Evolutionary conservation across 495 filamentous ascomycete genomes (phyloP), one percentile per base, ranked within the genome.

Genomic region (Wilcoxina mikolae): DNA sequence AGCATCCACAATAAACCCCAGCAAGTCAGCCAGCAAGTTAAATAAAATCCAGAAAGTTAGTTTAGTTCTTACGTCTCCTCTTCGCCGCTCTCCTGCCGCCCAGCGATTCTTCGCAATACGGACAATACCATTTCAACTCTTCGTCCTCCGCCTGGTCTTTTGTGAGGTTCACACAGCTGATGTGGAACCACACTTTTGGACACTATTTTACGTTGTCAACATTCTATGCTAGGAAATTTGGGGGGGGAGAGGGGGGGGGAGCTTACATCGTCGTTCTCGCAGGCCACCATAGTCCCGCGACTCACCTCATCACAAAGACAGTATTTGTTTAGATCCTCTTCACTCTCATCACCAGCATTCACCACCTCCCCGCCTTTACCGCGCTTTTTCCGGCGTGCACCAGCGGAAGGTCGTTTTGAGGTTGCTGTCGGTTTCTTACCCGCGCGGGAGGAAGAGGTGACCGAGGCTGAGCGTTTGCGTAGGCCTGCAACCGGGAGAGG

Each of bases 271-370:
- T 72, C 70, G 63, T 93, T 94, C 61, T 96, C 91, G 62, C 91
- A 98, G 60, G 81, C 81, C 64, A 98, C 89, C 91, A 98, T 98
- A 24, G 78, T 82, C 48, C 91, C 91, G 66, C 81, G 94, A 65
- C 87, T 94, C 39, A 96, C 87, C 53, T 90, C 77, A 55, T 87
- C 83, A 68, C 91, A 98, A 11, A 91, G 66, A 68, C 91, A 98
- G 67, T 95, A 98, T 48, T 80, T 74, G 12, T 85, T 81, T 70
- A 95, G 91, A 58, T 88, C 75, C 3, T 85, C 81, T 68, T 94
- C 87, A 61, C 94, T 87, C 55, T 82, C 73, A 61, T 94, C 88
- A 4, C 75, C 79, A 49, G 78, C 78, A 52, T 80, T 79, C 47
- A 77, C 75, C 48, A 79, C 72, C 4, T 71, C 69, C 22, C 44